Base-by-base conservation (phyloP, 495 filamentous ascomycete genomes). In the Arthonia radiata region DNA sequence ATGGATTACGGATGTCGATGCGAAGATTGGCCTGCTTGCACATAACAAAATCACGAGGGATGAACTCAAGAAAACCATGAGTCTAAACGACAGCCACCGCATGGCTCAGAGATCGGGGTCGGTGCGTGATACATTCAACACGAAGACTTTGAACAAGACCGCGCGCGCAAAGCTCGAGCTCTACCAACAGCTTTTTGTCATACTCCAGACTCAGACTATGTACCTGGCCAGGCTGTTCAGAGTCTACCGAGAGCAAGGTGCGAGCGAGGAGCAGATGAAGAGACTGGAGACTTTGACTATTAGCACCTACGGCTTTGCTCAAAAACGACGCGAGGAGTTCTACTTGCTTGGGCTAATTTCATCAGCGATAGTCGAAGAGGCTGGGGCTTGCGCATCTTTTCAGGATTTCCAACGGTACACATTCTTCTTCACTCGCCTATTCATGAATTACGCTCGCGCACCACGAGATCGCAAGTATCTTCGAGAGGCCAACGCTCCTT, bases 1-100 rank as follows among this genome's bases (percentile, higher is more conserved):
- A 40, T 94, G 94, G 39, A 90, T 99, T 39, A 81, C 89, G 38
- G 83, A 94, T 39, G 59, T 99, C 23, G 89, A 94, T 41, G 91
- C 93, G 57, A 99, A 99, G 52, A 99, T 99, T 41, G 86, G 83
- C 8, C 64, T 99, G 4, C 61, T 99, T 10, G 89, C 94, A 34
- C 93, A 94, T 56, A 94, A 94, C 52, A 99, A 94, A 51, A 99
- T 99, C 42, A 94, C 89, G 0, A 59, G 94, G 1, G 86, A 99
- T 43, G 86, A 99, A 56, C 82, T 99, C 24, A 74, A n/a, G n/a
- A n/a, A n/a, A n/a, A n/a, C n/a, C n/a, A n/a, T n/a, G n/a, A n/a
- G n/a, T n/a, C n/a, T n/a, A n/a, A n/a, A n/a, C n/a, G n/a, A n/a
- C n/a, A n/a, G n/a, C n/a, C n/a, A n/a, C n/a, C n/a, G n/a, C n/a